Base-by-base conservation (phyloP, 192 early-diverging fungal genomes). In the Coemansia sp. region DNA sequence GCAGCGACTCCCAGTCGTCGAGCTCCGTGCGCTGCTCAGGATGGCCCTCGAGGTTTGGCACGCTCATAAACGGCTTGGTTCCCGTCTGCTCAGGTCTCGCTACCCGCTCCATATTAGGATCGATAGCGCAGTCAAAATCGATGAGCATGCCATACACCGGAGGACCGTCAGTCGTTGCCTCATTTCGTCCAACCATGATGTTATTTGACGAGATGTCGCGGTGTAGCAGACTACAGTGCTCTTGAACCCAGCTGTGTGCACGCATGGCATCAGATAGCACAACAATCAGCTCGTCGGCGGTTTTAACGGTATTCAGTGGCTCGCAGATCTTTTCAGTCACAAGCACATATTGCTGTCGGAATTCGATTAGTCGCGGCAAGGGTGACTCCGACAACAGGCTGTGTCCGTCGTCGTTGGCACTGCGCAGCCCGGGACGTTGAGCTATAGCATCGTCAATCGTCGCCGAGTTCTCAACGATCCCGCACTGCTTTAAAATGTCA, bases 61-160 rank as follows among this genome's bases (percentile, higher is more conserved):
- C 18, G 40, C 63, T 70, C 74, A 75, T 75, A 31, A 65, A 75
- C 4, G 74, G 74, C 24, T 64, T 22, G 12, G 68, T 75, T 5
- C 74, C 74, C 12, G 74, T 75, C 10, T 65, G 42, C 57, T 67
- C 61, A 2, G 59, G 36, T 6, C 44, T 46, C 20, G 27, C 24
- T 27, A 27, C 24, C 24, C 24, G 24, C 24, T 27, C 24, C 24
- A 27, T 51, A 24, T 24, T 36, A 3, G 49, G 44, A 36, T 55
- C 40, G 36, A 77, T 52, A 1, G 76, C 65, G 51, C 68, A 49
- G 52, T 77, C 76, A 59, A 73, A 77, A 16, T 77, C 76, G 38
- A 77, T 77, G 12, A 77, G 71, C 62, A 77, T 62, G 4, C 75
- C 75, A 34, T 62, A 54, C 10, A 67, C 57, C 46, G 5, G 5